Evolutionary conservation across 805 yeast genomes (phyloP), one percentile per base, ranked within the genome.

Genomic region (Kodamaea kaohsiungensis): DNA sequence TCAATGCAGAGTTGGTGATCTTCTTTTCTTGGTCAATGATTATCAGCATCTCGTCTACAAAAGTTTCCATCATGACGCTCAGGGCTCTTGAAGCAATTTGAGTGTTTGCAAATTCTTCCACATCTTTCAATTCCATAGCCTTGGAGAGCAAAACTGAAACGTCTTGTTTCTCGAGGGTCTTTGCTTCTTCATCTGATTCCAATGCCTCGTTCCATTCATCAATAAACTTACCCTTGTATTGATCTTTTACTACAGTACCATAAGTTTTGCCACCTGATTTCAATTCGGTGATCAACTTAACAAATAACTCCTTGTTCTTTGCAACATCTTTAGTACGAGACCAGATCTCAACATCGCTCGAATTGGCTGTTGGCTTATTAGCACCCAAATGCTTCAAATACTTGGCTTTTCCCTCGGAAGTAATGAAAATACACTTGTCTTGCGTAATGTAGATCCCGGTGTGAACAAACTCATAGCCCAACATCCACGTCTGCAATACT

Each of bases 381-480:
- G 79, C 76, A 4, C 25, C 39, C 63, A 91, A 77, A 5, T 83
- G 81, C 43, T 79, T 80, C 60, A 93, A 74, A 73, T 91, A 87
- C 67, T 86, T 89, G 43, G 96, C 91, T 71, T 93, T 93, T 6
- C 90, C 90, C 48, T 85, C 87, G 30, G 93, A 86, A 0, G 98
- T 92, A 54, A 92, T 78, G 52, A 93, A 75, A 3, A 84, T 69
- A 39, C 84, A 75, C 59, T 83, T 84, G 39, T 80, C 82, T 52
- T 80, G 78, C 2, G 88, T 81, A 54, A 92, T 72, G 49, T 80
- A 83, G 51, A 93, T 71, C 30, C 85, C 85, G 1, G 98, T 91
- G 49, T 95, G 95, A n/a, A 96, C 96, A 66, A 93, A 93, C 68
- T 95, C 98, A 68, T 92, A 93, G 3, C 98, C 97, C 48, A 93